Evolutionary conservation across 768 basidiomycete genomes (phyloP), one percentile per base, ranked within the genome.

Genomic region (Dentipellis fragilis): DNA sequence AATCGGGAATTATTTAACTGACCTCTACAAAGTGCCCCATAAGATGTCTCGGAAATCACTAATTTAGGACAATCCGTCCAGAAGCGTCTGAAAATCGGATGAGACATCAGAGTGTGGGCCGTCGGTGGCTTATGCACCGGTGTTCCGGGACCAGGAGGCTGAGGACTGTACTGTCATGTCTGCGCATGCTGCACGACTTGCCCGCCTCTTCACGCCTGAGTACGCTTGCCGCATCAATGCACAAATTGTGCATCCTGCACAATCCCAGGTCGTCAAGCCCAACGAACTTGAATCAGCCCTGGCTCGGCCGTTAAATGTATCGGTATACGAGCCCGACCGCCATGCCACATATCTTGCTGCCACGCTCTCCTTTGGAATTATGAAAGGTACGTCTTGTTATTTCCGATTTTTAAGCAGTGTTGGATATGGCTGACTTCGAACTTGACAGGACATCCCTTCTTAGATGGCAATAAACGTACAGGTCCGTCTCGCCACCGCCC

Each of bases 401-500:
- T n/a, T n/a, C n/a, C n/a, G n/a, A 45, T 55, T 9, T 16, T 3
- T 2, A 47, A 5, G 3, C 35, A 17, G 9, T 10, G 6, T 3
- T 14, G n/a, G n/a, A n/a, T n/a, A n/a, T n/a, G n/a, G n/a, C 42
- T 51, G n/a, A 45, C n/a, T 45, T 39, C 45, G 8, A 36, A 10
- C 11, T 42, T 22, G 10, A 22, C 23, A 63, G 69, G 68, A 34
- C 67, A 68, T 51, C 64, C 67, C 2, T 67, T 65, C 53, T 56
- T 64, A 52, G 64, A 65, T 54, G 69, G 68, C 8, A 71, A 70
- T 52, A 70, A 71, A 55, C 64, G 65, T n/a, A 68, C 67, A 34
- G 66, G 68, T 65, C 21, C 22, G 52, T 29, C 34, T 21, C n/a
- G 3, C n/a, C n/a, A n/a, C n/a, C n/a, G n/a, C n/a, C n/a, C n/a